Conservation (phyloP, 306 rosid species). For the Quercus parvula region DNA sequence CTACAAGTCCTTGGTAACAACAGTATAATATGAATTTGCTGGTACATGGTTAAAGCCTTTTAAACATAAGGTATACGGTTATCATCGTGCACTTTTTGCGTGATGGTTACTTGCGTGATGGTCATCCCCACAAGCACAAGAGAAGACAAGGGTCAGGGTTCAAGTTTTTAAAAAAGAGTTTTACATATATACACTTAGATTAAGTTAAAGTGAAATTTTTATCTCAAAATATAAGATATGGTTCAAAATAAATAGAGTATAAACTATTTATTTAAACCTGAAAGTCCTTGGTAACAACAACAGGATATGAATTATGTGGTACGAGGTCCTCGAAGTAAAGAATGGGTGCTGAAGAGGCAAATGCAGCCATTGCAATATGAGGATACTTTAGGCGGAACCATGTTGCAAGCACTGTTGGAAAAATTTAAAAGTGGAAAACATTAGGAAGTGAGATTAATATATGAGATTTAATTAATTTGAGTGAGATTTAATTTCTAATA, state of each 20-base stretch:
- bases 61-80: no score
- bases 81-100: fast-evolving
- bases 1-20: no score
- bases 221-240: no score
- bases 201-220: fast-evolving
- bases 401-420: slow-evolving; percentile 1
- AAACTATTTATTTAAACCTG: slow-evolving; percentile 10
- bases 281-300: slow-evolving; percentile 30
- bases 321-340: slow-evolving; percentile 16
- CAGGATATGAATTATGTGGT: slow-evolving; percentile 19
- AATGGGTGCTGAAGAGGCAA: no score
- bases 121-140: no score
- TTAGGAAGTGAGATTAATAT: background rate
- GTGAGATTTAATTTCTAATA: background rate
- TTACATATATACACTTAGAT: no score
- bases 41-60: no score
- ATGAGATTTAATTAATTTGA: background rate
- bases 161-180: fast-evolving
- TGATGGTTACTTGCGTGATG: no score
- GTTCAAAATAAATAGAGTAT: background rate
- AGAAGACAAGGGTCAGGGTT: fast-evolving
- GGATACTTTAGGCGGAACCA: no score
- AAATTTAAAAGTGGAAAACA: background rate
- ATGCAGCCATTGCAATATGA: no score
- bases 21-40: no score